A percentile compares a stretch with the other conserved stretches of the same genome.
These are phyloP conservation scores for Saccharomycopsis phalli DNA, from an alignment of 1,139 yeast genomes.

Conservation along the genomic window DNA sequence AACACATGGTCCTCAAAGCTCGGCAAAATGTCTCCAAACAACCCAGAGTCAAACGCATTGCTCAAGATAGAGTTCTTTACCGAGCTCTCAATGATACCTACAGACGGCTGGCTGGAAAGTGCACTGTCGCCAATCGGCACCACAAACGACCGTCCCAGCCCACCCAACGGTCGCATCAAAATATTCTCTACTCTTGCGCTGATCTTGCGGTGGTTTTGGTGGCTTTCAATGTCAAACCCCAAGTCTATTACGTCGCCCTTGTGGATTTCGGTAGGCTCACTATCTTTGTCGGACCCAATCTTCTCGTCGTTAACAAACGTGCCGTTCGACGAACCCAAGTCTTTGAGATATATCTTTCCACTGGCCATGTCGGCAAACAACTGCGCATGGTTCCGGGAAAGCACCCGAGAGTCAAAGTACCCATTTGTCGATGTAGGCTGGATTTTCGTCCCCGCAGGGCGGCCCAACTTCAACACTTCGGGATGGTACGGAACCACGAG, in stretches of 20 bases:
- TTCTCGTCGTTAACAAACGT: constrained; percentile 78
- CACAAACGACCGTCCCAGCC: constrained; percentile 18
- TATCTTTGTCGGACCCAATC: constrained; percentile 48
- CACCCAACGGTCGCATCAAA: constrained; percentile 42
- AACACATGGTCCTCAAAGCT: constrained; percentile 19
- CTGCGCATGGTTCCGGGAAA: constrained; percentile 91
- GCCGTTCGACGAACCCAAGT: constrained; percentile 88
- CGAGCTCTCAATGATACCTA: constrained; percentile 9
- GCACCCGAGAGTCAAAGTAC: constrained; percentile 86
- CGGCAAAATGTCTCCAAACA: constrained; percentile 20
- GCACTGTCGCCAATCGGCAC: constrained; percentile 17
- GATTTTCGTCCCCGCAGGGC: constrained; percentile 71
- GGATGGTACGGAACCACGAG: constrained; percentile 76
- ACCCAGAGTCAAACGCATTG: constrained; percentile 18
- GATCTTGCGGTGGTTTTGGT: constrained; percentile 73
- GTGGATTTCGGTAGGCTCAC: constrained; percentile 51
- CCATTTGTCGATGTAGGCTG: constrained; percentile 80
- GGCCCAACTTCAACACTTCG: constrained; percentile 75
- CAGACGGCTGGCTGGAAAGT: background rate
- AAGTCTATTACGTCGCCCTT: constrained; percentile 76
- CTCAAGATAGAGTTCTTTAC: constrained; percentile 17
- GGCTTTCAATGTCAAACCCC: constrained; percentile 87
- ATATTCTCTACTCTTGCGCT: constrained; percentile 72
- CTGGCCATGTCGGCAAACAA: constrained; percentile 61
- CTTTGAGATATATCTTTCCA: constrained; percentile 70